A percentile compares a stretch with the other conserved stretches of the same genome.
These are phyloP conservation scores for Talaromyces sp. DNA, from an alignment of 2,329 filamentous ascomycete genomes.

Conservation along the genomic window DNA sequence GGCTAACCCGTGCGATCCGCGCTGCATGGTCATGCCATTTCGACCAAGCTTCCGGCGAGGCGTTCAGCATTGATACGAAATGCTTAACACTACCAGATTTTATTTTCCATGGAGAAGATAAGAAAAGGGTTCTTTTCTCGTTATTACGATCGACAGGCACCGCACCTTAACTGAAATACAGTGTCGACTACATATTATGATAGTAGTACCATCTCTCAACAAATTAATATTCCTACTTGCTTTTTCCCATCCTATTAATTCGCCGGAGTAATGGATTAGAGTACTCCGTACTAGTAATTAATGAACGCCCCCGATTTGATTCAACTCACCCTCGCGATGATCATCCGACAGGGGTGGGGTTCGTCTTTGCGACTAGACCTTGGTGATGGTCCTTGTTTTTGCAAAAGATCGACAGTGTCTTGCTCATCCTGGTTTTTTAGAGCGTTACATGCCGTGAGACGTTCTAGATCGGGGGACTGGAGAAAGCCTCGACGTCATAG, in stretches of 20 bases:
- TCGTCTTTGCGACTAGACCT: neutral
- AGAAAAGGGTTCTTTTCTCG: neutral
- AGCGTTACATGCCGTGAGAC: neutral
- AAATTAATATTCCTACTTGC: neutral
- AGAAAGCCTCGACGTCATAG: neutral
- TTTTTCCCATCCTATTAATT: neutral
- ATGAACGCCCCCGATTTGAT: neutral
- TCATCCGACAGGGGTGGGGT: neutral
- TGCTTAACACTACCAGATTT: too few species aligned
- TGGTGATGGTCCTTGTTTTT: neutral
- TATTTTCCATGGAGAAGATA: neutral
- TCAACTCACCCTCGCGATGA: neutral
- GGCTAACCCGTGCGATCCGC: neutral
- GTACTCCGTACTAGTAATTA: neutral
- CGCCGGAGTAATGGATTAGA: neutral
- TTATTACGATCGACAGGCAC: slow-evolving; percentile 11
- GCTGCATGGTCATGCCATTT: neutral
- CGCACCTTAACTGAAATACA: neutral
- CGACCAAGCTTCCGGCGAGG: neutral
- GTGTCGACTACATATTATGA: neutral
- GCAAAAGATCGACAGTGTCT: neutral
- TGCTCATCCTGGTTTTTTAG: neutral
- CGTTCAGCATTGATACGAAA: neutral
- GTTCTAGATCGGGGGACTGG: neutral
- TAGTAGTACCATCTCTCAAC: neutral